Percentiles rank a stretch among this genome's conserved stretches.
phyloP scores from a whole-genome alignment of 2,329 filamentous ascomycete genomes.

The Lasiodiplodia citricola region DNA sequence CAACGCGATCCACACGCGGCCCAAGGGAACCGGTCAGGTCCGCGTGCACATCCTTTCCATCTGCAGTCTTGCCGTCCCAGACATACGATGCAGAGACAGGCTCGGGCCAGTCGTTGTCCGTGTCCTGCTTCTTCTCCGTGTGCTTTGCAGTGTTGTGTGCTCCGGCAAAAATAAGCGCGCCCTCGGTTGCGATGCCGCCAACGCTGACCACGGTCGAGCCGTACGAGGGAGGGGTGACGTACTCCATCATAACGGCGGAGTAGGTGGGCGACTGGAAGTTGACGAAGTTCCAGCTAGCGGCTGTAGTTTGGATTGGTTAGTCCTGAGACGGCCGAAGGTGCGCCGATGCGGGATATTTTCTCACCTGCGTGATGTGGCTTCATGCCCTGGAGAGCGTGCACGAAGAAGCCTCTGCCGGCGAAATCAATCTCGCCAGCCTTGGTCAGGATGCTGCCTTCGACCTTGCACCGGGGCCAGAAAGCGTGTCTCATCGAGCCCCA shows the following conservation, averaged over 20 bases:
- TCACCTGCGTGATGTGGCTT: conserved; percentile 93
- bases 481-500: conserved; percentile 93
- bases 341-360: conserved; percentile 35
- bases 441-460: conserved; percentile 84
- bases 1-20: conserved; percentile 77
- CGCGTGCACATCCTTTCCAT: conserved; percentile 74
- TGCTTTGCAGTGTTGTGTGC: conserved; percentile 70
- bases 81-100: conserved; percentile 75
- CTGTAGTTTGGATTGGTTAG: conserved; percentile 42
- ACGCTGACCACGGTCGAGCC: conserved; percentile 83
- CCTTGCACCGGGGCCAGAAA: conserved; percentile 89
- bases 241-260: conserved; percentile 95
- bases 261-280: conserved; percentile 87
- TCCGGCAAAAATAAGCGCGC: conserved; percentile 77
- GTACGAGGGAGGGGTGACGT: conserved; percentile 90
- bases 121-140: conserved; percentile 71
- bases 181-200: conserved; percentile 80
- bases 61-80: conserved; percentile 79
- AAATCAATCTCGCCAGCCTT: conserved; percentile 81
- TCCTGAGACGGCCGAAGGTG: conserved; percentile 4
- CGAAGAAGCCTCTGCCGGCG: conserved; percentile 78
- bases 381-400: conserved; percentile 93
- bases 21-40: conserved; percentile 72
- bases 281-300: conserved; percentile 89
- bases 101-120: conserved; percentile 86